A percentile compares a stretch with the other conserved stretches of the same genome.
phyloP scores from a whole-genome alignment of 2,329 filamentous ascomycete species.

The Alternaria brassicae region DNA sequence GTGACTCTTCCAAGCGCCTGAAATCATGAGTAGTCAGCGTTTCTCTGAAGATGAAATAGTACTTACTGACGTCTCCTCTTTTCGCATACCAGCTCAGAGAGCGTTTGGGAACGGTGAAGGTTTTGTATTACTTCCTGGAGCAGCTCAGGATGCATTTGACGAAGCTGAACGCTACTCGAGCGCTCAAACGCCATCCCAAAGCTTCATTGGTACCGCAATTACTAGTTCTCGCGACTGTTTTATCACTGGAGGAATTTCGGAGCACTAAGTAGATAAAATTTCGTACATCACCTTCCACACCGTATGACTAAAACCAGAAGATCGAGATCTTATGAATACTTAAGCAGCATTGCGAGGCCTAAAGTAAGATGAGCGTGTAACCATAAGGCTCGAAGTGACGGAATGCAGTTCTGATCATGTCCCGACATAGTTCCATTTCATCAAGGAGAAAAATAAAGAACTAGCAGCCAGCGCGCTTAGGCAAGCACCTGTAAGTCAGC shows the following conservation, averaged over 20 bases:
- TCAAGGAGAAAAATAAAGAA: background rate
- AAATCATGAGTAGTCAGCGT: background rate
- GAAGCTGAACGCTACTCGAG: background rate
- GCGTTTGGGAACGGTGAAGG: conserved; percentile 11
- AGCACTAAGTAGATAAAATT: background rate
- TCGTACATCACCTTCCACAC: background rate
- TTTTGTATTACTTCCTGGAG: background rate
- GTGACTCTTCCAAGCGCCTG: conserved; percentile 16
- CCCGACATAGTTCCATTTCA: background rate
- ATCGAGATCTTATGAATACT: background rate
- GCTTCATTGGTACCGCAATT: background rate
- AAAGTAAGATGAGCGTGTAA: background rate
- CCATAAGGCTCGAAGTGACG: background rate
- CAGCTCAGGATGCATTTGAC: background rate
- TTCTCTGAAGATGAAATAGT: conserved; percentile 1
- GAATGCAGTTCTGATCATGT: background rate
- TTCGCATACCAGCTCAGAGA: conserved; percentile 17
- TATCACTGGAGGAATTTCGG: background rate
- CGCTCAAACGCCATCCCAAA: background rate
- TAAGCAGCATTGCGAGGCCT: background rate
- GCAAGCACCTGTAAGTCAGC: background rate
- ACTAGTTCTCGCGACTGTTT: background rate
- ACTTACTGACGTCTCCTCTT: conserved; percentile 18
- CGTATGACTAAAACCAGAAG: background rate
- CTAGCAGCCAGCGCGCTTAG: background rate